These are phyloP conservation scores for Annulohypoxylon bovei DNA, from an alignment of 495 filamentous ascomycete species.

Conservation along the genomic window DNA sequence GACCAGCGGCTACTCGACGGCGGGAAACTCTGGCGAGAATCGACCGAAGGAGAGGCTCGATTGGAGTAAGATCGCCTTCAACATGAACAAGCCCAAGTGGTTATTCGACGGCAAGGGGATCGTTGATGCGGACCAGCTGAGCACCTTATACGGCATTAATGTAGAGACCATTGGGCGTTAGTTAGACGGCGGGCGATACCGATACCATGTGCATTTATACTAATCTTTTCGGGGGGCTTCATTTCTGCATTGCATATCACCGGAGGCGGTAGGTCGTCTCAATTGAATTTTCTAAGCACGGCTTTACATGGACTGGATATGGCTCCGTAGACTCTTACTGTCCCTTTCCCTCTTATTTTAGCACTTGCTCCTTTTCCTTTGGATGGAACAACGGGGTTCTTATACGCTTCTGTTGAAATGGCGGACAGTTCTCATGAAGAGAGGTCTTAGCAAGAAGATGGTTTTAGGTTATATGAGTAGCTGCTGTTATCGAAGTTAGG, in stretches of 20 bases:
- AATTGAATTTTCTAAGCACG: background rate
- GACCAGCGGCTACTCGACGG: conserved; percentile 35
- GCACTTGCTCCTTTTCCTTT: background rate
- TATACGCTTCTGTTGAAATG: background rate
- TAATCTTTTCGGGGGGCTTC: conserved; percentile 2
- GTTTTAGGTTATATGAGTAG: background rate
- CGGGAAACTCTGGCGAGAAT: conserved; percentile 28
- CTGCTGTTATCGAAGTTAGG: background rate
- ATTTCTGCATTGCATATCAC: conserved; percentile 20
- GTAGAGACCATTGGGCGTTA: conserved; percentile 62
- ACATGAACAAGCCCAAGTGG: conserved; percentile 74
- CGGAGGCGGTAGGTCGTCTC: background rate
- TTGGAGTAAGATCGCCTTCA: conserved; percentile 48
- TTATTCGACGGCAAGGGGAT: conserved; percentile 77
- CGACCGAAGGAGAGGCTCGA: conserved; percentile 30
- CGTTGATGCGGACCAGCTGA: conserved; percentile 65
- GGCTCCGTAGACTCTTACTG: conserved; percentile 8
- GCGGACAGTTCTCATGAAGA: conserved; percentile 5
- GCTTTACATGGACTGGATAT: conserved; percentile 22
- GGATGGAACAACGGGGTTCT: background rate
- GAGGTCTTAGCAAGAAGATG: background rate
- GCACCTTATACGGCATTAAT: conserved; percentile 64
- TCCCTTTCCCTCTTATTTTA: background rate
- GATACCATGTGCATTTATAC: conserved; percentile 6
- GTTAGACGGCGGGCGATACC: conserved; percentile 9